Base-by-base conservation (phyloP, 352 stramenopile species). In the Pythium scleroteichum region DNA sequence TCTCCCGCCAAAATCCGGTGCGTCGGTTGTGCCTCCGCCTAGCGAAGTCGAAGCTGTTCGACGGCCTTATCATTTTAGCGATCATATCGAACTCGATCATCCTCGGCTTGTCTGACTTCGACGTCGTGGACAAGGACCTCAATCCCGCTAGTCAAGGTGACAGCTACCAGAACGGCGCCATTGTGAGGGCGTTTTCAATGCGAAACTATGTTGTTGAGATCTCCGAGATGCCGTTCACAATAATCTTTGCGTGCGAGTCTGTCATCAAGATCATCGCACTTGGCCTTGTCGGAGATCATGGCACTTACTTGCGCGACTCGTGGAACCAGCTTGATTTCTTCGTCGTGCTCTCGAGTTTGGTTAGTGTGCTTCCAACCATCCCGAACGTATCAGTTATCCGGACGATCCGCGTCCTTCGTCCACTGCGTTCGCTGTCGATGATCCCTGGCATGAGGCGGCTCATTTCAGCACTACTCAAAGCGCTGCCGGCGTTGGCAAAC, bases 271-370 rank as follows among this genome's bases (percentile, higher is more conserved):
- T 98, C 39, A 64, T 97, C 12, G 87, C 88, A 0, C 81, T 97
- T 67, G 92, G 92, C 0, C 81, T 95, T 7, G 26, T 85, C 6
- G 64, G 72, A 0, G 76, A 71, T 3, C 64, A 79, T 27, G 79
- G 88, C 2, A 79, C 74, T 13, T 98, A 97, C 60, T 64, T 93
- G 0, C 68, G 77, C 3, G 88, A 98, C 64, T 69, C 71, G 4
- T 98, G 91, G 92, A 98, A 98, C 46, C 63, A 92, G 19, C 75
- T 98, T 23, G 93, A 98, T 61, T 98, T 98, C 64, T 69, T 96
- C 26, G 90, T 98, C 29, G 92, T 98, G 49, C 44, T 94, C 14
- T 87, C 87, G 19, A 92, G 83, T 51, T 51, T 90, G 14, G 62
- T 90, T 2, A 68, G 69, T 27, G 71, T 79, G 7, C 55, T 91